phyloP scores from a whole-genome alignment of 2,329 filamentous ascomycete genomes.

The Pyrenophora graminea region DNA sequence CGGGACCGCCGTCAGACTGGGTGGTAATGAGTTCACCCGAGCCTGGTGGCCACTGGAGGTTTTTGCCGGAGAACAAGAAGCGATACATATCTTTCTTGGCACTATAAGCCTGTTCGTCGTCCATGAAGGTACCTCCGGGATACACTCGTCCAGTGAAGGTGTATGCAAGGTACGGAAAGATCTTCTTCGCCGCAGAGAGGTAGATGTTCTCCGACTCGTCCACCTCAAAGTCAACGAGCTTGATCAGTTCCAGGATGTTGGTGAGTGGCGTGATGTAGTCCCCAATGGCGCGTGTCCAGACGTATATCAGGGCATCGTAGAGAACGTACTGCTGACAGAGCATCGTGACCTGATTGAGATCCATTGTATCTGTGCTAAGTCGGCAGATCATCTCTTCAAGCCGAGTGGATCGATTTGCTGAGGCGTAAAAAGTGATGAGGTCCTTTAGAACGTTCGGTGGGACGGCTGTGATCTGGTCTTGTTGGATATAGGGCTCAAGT shows the following conservation, averaged over 20 bases:
- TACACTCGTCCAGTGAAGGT: slow-evolving; percentile 89
- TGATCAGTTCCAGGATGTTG: slow-evolving; percentile 71
- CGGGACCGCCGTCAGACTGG: slow-evolving; percentile 56
- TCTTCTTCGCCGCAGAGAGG: slow-evolving; percentile 77
- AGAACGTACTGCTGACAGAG: slow-evolving; percentile 90
- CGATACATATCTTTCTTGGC: slow-evolving; percentile 91
- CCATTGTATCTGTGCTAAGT: slow-evolving; percentile 86
- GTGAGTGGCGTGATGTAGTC: slow-evolving; percentile 92
- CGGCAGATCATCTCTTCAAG: slow-evolving; percentile 95
- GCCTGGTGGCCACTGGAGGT: slow-evolving; percentile 72
- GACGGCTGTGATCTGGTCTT: slow-evolving; percentile 72
- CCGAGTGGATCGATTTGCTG: slow-evolving; percentile 72
- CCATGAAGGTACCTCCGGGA: slow-evolving; percentile 77
- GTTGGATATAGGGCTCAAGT: slow-evolving; percentile 84
- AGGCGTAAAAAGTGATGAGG: slow-evolving; percentile 79
- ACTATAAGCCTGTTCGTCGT: slow-evolving; percentile 70
- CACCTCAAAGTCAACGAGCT: slow-evolving; percentile 61
- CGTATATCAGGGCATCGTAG: slow-evolving; percentile 93
- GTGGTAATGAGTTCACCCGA: slow-evolving; percentile 66
- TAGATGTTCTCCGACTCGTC: slow-evolving; percentile 64
- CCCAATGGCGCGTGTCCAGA: slow-evolving; percentile 88
- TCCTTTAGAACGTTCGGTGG: slow-evolving; percentile 86
- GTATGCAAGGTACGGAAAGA: slow-evolving; percentile 94
- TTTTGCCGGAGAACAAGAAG: slow-evolving; percentile 87
- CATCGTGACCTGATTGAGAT: slow-evolving; percentile 88